Evolutionary conservation across 1,284 basidiomycete genomes (phyloP), one percentile per base, ranked within the genome.

Genomic region (Mycena sp.): DNA sequence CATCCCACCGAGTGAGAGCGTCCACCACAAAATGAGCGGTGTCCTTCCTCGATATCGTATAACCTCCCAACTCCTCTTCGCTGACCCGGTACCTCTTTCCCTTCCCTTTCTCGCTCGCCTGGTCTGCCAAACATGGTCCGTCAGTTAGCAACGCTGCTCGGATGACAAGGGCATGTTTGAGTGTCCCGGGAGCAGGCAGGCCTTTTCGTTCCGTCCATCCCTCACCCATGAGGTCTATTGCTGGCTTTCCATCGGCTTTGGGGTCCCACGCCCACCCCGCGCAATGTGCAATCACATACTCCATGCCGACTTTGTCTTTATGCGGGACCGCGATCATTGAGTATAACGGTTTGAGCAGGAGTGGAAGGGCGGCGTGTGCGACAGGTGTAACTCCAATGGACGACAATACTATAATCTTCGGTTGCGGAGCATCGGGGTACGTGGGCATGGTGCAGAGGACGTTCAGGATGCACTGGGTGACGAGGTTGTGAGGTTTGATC

Each of bases 11-110:
- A 21, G 84, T 37, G 17, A 82, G 73, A 1, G 76, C 78, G 61
- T 88, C 82, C 1, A 80, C 83, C n/a, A 91, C 70, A 70, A 90
- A 91, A 75, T 90, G 87, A 2, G 83, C 87, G 0, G 87, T 82
- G 71, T 91, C 90, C 69, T 78, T 79, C 69, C 89, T 78, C 38
- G 87, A 88, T 10, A 91, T 73, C n/a, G 81, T 83, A 70, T 83
- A 91, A 2, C 80, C 76, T 0, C 71, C 66, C 0, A 85, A 29
- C 19, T 84, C 78, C 0, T 71, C 77, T 28, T 77, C 75, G 6
- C 73, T 73, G 19, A 78, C 78, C 32, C 78, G 74, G 68, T 87
- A 85, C 1, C 67, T 65, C 21, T 69, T 73, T 12, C 58, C 70
- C 45, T 72, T 67, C 21, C 57, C 65, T 54, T 71, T 73, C 10